Evolutionary conservation across 345 rosid species (phyloP).

Genomic region (thale cress (Arabidopsis thaliana)): DNA sequence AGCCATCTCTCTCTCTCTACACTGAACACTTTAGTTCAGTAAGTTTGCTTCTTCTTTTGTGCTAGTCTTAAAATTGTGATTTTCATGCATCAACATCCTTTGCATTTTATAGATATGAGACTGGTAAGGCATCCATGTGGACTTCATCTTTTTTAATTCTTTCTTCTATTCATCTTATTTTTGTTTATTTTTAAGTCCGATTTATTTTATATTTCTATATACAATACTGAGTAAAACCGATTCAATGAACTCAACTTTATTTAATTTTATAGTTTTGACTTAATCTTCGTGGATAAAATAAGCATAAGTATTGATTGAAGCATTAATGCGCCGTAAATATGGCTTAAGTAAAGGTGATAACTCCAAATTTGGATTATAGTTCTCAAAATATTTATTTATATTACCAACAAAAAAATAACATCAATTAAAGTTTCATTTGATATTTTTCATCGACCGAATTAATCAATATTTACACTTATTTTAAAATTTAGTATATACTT

Average conservation of each 20-base stretch:
- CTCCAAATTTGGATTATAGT: background rate
- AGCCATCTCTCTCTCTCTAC: slow-evolving; percentile 36
- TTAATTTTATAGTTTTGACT: slow-evolving; percentile 27
- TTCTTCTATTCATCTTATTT: background rate
- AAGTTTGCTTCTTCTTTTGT: slow-evolving; percentile 14
- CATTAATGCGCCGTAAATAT: slow-evolving; percentile 31
- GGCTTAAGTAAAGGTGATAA: background rate
- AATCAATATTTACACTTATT: background rate
- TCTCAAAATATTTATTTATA: background rate
- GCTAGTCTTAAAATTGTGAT: background rate
- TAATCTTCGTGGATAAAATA: slow-evolving; percentile 16
- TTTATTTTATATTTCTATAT: background rate
- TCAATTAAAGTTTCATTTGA: background rate
- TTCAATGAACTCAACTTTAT: slow-evolving; percentile 29
- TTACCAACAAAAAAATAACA: background rate
- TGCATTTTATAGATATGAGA: slow-evolving; percentile 43
- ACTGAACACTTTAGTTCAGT: background rate
- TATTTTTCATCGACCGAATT: background rate
- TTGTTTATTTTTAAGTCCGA: background rate
- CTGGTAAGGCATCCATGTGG: slow-evolving; percentile 42
- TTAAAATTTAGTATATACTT: background rate
- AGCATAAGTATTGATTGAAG: slow-evolving; percentile 20
- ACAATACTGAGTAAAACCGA: background rate
- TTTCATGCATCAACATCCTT: slow-evolving; percentile 42
- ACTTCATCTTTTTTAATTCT: background rate